Evolutionary conservation across 352 stramenopile species (phyloP).

Genomic region (Pseudoperonospora humuli): DNA sequence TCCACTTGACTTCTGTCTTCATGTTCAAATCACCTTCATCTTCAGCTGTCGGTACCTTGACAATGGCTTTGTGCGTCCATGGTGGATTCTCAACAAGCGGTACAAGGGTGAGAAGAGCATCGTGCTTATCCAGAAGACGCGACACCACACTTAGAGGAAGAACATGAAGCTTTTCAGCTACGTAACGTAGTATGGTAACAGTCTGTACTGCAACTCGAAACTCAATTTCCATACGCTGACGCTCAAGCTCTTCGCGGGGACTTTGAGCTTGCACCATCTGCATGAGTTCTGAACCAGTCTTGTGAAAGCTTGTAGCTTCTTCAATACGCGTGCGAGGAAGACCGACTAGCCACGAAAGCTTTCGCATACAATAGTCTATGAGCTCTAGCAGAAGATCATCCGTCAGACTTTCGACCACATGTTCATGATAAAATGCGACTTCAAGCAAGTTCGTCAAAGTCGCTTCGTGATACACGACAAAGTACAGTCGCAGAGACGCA

Average conservation of each 20-base stretch:
- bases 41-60: constrained; percentile 6
- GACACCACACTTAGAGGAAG: constrained; percentile 86
- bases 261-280: too few relatives aligned
- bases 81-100: constrained; percentile 93
- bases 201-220: constrained; percentile 81
- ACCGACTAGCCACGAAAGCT: constrained; percentile 78
- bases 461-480: constrained; percentile 89
- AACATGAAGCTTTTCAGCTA: constrained; percentile 84
- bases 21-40: constrained; percentile 7
- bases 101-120: constrained; percentile 89
- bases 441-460: constrained; percentile 85
- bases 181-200: constrained; percentile 84
- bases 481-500: constrained; percentile 88
- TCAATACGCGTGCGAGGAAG: constrained; percentile 50
- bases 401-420: too few relatives aligned
- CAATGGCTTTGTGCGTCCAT: constrained; percentile 84
- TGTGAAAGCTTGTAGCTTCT: constrained; percentile 53
- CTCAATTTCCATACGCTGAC: constrained; percentile 80
- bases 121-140: constrained; percentile 93
- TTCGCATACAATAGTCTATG: constrained; percentile 90
- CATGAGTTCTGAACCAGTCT: too few relatives aligned
- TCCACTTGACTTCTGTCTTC: constrained; percentile 58
- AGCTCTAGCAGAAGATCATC: constrained; percentile 88
- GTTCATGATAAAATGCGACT: constrained; percentile 84
- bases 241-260: constrained; percentile 48